A percentile compares a stretch with the other conserved stretches of the same genome.
These are phyloP conservation scores for Trichoderma polysporum DNA, from an alignment of 2,329 filamentous ascomycete species.

Conservation along the genomic window DNA sequence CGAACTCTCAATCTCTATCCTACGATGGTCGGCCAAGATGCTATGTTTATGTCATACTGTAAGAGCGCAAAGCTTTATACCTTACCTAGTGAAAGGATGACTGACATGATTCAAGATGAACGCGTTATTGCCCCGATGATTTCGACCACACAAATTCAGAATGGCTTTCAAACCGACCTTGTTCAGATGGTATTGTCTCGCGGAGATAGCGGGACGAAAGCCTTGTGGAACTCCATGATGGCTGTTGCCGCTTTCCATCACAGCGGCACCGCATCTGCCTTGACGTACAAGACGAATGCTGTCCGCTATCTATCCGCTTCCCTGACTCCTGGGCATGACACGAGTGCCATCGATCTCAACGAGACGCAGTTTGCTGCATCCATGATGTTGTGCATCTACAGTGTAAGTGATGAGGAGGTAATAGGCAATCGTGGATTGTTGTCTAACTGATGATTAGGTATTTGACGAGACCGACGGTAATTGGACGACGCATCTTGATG, in stretches of 20 bases:
- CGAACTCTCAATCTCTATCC: conserved; percentile 22
- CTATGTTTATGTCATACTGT: conserved; percentile 28
- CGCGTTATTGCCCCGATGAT: conserved; percentile 44
- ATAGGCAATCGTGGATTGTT: not conserved
- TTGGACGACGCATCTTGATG: conserved; percentile 46
- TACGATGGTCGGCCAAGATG: conserved; percentile 20
- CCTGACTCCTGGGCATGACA: conserved; percentile 30
- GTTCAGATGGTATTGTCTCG: conserved; percentile 46
- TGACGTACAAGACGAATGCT: conserved; percentile 44
- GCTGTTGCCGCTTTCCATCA: conserved; percentile 46
- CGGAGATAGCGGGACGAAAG: conserved; percentile 36
- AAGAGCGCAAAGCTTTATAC: not conserved
- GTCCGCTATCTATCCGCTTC: conserved; percentile 42
- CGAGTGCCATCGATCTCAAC: conserved; percentile 27
- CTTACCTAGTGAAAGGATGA: not conserved
- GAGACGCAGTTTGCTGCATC: conserved; percentile 46
- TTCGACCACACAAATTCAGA: conserved; percentile 46
- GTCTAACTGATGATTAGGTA: conserved; percentile 34
- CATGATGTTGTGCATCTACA: conserved; percentile 53
- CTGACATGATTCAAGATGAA: conserved; percentile 34
- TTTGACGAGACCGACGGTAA: conserved; percentile 49
- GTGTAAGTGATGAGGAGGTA: conserved; percentile 32
- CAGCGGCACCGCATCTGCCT: conserved; percentile 39
- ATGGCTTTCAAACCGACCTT: conserved; percentile 47
- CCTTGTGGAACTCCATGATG: conserved; percentile 45